These are phyloP conservation scores for Lasiodiplodia sp. DNA, from an alignment of 2,329 filamentous ascomycete genomes.

Conservation along the genomic window DNA sequence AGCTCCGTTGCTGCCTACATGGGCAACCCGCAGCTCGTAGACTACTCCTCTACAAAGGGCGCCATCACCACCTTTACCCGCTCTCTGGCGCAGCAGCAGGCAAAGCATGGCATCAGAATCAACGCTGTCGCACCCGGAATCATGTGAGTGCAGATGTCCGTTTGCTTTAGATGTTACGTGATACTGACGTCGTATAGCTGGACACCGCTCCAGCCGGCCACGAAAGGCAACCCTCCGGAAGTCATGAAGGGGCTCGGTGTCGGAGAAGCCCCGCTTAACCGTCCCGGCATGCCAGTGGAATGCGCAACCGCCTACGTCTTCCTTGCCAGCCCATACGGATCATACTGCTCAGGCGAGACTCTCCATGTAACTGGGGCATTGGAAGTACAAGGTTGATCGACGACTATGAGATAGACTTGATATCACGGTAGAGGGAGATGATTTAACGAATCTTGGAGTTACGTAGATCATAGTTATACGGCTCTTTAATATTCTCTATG, in stretches of 20 bases:
- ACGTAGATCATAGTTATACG: not conserved
- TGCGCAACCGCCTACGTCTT: slow-evolving; percentile 40
- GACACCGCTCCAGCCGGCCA: slow-evolving; percentile 53
- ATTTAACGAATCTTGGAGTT: not conserved
- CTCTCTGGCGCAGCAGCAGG: slow-evolving; percentile 60
- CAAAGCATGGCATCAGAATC: slow-evolving; percentile 65
- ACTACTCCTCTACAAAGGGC: slow-evolving; percentile 66
- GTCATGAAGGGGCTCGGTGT: slow-evolving; percentile 37
- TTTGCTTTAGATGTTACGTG: not conserved
- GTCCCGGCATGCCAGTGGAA: slow-evolving; percentile 43
- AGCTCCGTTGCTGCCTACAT: slow-evolving; percentile 63
- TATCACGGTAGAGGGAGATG: not conserved
- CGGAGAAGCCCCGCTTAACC: slow-evolving; percentile 36
- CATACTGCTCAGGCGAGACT: slow-evolving; percentile 39
- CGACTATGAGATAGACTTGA: not conserved
- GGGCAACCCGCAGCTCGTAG: slow-evolving; percentile 54
- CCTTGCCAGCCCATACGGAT: slow-evolving; percentile 38
- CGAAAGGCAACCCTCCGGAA: slow-evolving; percentile 46
- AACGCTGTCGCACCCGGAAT: slow-evolving; percentile 46
- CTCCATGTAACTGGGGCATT: slow-evolving; percentile 38
- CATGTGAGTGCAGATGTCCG: slow-evolving; percentile 32
- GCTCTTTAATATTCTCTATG: too few relatives aligned
- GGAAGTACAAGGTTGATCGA: slow-evolving; percentile 37
- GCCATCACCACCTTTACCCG: slow-evolving; percentile 65
- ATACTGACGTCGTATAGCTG: slow-evolving; percentile 36